These are phyloP conservation scores for Botryotinia narcissicola DNA, from an alignment of 2,329 filamentous ascomycete species.

Conservation along the genomic window DNA sequence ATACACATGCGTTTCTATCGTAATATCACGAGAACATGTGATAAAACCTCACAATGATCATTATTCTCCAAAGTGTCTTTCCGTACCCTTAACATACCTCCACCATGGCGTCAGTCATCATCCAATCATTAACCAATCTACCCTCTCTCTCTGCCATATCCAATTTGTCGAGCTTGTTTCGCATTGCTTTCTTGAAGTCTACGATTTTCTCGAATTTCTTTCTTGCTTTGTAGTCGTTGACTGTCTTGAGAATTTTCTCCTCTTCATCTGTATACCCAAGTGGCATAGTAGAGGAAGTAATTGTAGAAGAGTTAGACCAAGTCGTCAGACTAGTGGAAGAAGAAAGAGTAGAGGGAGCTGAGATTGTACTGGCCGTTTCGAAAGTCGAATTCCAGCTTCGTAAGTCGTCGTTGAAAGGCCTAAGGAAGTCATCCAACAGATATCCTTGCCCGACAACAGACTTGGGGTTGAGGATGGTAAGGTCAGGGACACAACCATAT, in stretches of 20 bases:
- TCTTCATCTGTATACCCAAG: not conserved
- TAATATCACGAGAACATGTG: not conserved
- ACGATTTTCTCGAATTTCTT: not conserved
- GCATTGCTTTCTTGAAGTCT: not conserved
- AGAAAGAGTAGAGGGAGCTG: not conserved
- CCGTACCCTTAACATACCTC: not conserved
- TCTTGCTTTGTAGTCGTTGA: not conserved
- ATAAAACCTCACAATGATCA: not conserved
- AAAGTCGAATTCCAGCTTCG: not conserved
- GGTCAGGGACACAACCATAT: not conserved
- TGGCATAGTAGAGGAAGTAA: not conserved
- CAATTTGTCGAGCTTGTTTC: not conserved
- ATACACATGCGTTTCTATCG: not conserved
- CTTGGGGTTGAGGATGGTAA: not conserved
- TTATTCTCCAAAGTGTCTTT: not conserved
- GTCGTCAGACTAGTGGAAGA: not conserved
- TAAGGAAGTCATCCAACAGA: conserved; percentile 1
- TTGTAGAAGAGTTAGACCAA: conserved; percentile 1
- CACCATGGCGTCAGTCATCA: not conserved
- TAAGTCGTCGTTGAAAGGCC: not conserved
- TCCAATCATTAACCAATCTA: not conserved
- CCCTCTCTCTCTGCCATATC: not conserved
- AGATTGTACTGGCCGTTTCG: not conserved
- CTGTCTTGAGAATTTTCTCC: not conserved
- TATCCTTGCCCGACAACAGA: conserved; percentile 1